These are phyloP conservation scores for Mycena metata DNA, from an alignment of 768 basidiomycete genomes.

Conservation along the genomic window DNA sequence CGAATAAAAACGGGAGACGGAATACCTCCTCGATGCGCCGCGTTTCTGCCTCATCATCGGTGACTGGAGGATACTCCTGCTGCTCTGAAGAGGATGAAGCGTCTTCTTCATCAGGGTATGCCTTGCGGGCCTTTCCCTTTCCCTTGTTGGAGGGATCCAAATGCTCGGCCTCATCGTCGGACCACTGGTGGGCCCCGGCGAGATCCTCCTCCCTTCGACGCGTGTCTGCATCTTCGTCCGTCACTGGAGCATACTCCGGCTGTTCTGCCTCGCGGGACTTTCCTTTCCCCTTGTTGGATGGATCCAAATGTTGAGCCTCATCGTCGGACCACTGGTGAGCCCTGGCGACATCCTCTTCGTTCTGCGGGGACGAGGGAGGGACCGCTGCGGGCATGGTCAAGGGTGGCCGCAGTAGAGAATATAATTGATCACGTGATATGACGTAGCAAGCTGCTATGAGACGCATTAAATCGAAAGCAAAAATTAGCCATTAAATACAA, in stretches of 20 bases:
- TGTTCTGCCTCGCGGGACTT: constrained; percentile 30
- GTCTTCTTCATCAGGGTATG: constrained; percentile 34
- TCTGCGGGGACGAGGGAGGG: constrained; percentile 40
- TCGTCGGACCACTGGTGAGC: constrained; percentile 53
- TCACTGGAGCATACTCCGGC: constrained; percentile 73
- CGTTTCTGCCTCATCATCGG: constrained; percentile 76
- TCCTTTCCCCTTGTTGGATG: constrained; percentile 45
- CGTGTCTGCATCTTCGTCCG: constrained; percentile 76
- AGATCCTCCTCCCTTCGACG: constrained; percentile 72
- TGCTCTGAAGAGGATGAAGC: constrained; percentile 7
- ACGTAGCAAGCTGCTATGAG: neutral
- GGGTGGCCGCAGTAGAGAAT: too few species aligned
- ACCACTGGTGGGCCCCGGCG: constrained; percentile 50
- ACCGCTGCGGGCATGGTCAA: too few species aligned
- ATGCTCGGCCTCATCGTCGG: constrained; percentile 46
- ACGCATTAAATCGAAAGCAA: neutral
- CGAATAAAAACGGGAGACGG: constrained; percentile 20
- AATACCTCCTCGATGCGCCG: constrained; percentile 79
- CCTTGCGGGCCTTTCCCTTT: constrained; percentile 38
- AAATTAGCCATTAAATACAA: constrained; percentile 36
- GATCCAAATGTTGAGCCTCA: constrained; percentile 42
- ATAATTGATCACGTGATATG: neutral
- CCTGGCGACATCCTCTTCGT: constrained; percentile 62
- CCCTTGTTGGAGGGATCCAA: constrained; percentile 45
- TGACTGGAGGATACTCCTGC: constrained; percentile 75